Evolutionary conservation across 2,329 filamentous ascomycete species (phyloP).

Genomic region (Colletotrichum siamense): DNA sequence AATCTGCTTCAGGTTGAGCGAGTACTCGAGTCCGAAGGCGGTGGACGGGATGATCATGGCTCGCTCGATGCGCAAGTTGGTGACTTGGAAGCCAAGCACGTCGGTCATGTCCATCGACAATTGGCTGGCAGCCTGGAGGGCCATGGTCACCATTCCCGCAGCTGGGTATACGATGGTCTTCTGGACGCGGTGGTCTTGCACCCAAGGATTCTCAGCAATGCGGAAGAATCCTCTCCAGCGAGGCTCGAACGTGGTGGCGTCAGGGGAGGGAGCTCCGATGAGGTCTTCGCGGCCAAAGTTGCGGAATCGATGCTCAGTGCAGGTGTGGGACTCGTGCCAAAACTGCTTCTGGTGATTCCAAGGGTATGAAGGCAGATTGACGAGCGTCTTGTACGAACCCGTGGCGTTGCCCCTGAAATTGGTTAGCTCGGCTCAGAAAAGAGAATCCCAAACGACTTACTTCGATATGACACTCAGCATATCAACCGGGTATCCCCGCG

Average conservation of each 20-base stretch:
- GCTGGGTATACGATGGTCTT: constrained; percentile 56
- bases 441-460: background rate
- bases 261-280: constrained; percentile 50
- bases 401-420: background rate
- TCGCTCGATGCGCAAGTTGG: constrained; percentile 50
- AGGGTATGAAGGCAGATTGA: constrained; percentile 55
- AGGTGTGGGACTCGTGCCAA: constrained; percentile 59
- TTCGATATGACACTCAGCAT: constrained; percentile 34
- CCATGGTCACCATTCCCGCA: constrained; percentile 55
- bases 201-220: constrained; percentile 55
- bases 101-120: constrained; percentile 27
- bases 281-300: constrained; percentile 54
- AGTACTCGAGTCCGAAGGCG: constrained; percentile 54
- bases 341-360: constrained; percentile 60
- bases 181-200: constrained; percentile 56
- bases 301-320: constrained; percentile 47
- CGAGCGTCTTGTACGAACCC: constrained; percentile 31
- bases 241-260: constrained; percentile 50
- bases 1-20: constrained; percentile 46
- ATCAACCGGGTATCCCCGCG: constrained; percentile 34
- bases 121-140: constrained; percentile 51
- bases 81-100: constrained; percentile 47
- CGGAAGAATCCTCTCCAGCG: constrained; percentile 57
- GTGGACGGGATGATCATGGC: constrained; percentile 57
- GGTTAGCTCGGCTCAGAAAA: background rate